Evolutionary conservation across 2,329 filamentous ascomycete genomes (phyloP), one percentile per base, ranked within the genome.

Genomic region (Blumeria graminis): DNA sequence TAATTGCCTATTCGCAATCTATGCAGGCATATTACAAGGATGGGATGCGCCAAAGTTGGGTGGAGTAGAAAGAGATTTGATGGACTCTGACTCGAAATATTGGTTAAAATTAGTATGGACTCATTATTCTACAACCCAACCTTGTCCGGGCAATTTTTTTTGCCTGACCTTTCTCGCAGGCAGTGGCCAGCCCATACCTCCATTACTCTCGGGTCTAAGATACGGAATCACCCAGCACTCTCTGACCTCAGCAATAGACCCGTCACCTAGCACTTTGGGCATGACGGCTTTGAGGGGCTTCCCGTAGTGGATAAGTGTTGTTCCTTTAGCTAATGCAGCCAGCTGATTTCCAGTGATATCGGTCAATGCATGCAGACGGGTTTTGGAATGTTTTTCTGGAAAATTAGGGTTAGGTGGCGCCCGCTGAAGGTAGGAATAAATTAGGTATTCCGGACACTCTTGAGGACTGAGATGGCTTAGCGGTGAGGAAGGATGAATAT

Each of bases 211-310:
- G 0, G 84, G 81, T 55, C 81, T 71, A 61, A 96, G 66, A 61
- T 81, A 83, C 52, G 89, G 82, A 61, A 90, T 78, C 1, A 94
- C 84, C 78, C 85, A 93, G 63, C 84, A 88, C 68, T 92, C 83
- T 53, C 89, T 76, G 60, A 70, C 58, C 66, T 71, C 28, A 65
- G 51, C 66, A 70, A 70, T 62, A 34, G 18, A 14, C 72, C 73
- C 46, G 67, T 70, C 53, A 68, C 69, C 52, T 72, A 69, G 43
- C 69, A 68, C 54, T 60, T 75, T 72, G 4, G 70, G 65, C 61
- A 76, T 71, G 13, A 85, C 77, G 72, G 92, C 89, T 62, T 92
- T 92, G 65, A 95, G 81, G 0, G 92, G 90, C 71, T 96, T 96
- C 3, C 87, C 86, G 62, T 90, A 88, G 39, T 78, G 78, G 22